phyloP scores from a whole-genome alignment of 1,284 basidiomycete genomes.

The Rhodotorula sp. region DNA sequence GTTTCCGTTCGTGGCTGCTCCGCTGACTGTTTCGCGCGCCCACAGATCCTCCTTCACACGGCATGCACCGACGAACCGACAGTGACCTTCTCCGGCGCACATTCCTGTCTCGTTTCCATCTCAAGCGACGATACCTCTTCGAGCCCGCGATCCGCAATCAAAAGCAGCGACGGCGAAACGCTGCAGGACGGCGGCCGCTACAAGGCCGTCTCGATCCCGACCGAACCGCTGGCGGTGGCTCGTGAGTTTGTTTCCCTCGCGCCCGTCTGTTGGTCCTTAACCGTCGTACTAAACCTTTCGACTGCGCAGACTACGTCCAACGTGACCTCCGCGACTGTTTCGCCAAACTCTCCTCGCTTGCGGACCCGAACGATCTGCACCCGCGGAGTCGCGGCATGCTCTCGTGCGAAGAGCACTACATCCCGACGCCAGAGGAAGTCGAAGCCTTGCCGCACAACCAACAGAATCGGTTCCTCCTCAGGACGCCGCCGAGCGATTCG shows the following conservation, averaged over 20 bases:
- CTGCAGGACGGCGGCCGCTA: conserved; percentile 26
- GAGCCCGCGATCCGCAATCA: conserved; percentile 5
- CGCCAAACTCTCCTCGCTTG: conserved; percentile 20
- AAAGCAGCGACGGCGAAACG: conserved; percentile 15
- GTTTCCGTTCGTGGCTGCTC: no score
- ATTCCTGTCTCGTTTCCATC: conserved; percentile 15
- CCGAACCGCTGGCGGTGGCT: conserved; percentile 30
- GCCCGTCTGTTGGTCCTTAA: not conserved
- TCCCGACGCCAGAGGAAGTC: conserved; percentile 21
- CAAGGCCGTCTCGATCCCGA: conserved; percentile 18
- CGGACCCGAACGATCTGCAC: conserved; percentile 25
- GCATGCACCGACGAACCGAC: conserved; percentile 9
- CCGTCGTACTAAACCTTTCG: not conserved
- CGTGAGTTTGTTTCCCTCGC: conserved; percentile 9
- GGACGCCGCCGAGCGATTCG: conserved; percentile 9
- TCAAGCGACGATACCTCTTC: not conserved
- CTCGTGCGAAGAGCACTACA: conserved; percentile 33
- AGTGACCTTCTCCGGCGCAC: conserved; percentile 29
- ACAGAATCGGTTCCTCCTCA: conserved; percentile 24
- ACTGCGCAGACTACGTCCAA: conserved; percentile 31
- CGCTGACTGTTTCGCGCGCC: not conserved
- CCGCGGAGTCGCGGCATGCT: conserved; percentile 19
- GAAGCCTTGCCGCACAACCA: conserved; percentile 2
- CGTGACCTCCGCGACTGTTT: conserved; percentile 33
- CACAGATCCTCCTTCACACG: conserved; percentile 32